Base-by-base conservation (phyloP, 441 rosid species). In the Adansonia madagascariensis region DNA sequence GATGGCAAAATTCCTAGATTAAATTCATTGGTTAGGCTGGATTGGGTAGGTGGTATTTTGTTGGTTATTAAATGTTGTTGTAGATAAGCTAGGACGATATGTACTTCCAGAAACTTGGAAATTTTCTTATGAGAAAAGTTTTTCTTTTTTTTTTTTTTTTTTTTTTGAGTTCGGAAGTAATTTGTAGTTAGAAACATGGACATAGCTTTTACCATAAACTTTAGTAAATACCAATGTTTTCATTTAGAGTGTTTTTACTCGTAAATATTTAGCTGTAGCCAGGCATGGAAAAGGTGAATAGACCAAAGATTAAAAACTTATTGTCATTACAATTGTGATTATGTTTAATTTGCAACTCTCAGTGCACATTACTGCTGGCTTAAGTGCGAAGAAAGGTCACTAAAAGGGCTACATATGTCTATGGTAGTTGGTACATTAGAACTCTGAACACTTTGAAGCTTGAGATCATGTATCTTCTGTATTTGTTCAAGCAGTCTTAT, bases 381-480 rank as follows among this genome's bases (percentile, higher is more conserved):
- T 39, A 47, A 31, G 60, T 70, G 12, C 6, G 22, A 57, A 69
- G 27, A 44, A 55, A 12, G 22, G 18, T 20, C 9, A 60, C 6
- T 47, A 71, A 41, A 52, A 41, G 15, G 50, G 39, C 27, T 63
- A 17, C 4, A 18, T 18, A 12, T 52, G 31, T 18, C 20, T 61
- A 35, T 60, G 55, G 46, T 35, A 35, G 41, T 35, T 35, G 41
- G 41, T 11, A 24, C 65, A 47, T 47, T 39, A 69, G 61, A 62
- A 31, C 57, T 60, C 39, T 77, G 44, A 18, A 71, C 31, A 11
- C 14, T 60, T 43, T 4, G n/a, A 35, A 50, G 75, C 64, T 55
- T 72, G 64, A 35, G 75, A 55, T 27, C 17, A 55, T 55, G 63
- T n/a, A 55, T 56, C 17, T 55, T 73, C 50, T 71, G 41, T 73